These are phyloP conservation scores for Phytopythium kandeliae DNA, from an alignment of 352 stramenopile genomes.

Conservation along the genomic window DNA sequence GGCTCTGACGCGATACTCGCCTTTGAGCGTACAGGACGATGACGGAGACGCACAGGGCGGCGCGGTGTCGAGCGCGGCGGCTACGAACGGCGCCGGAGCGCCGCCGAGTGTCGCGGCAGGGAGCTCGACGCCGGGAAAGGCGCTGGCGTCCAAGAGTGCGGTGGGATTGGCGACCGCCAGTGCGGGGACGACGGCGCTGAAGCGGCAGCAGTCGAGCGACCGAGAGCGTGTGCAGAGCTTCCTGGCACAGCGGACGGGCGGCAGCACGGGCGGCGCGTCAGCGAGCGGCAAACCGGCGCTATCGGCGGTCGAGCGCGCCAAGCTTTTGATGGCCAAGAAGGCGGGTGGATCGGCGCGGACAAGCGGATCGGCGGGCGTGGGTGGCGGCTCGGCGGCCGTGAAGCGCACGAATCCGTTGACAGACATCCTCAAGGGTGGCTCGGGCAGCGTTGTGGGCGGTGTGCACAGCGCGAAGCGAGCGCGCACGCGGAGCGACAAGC, in stretches of 20 bases:
- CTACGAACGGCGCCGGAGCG: constrained; percentile 4
- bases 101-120: constrained; percentile 9
- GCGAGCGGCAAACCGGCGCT: constrained; percentile 26
- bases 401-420: constrained; percentile 75
- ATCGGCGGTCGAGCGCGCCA: constrained; percentile 66
- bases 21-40: not conserved
- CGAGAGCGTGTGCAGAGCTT: constrained; percentile 64
- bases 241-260: constrained; percentile 36
- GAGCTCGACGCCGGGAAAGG: constrained; percentile 1
- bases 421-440: constrained; percentile 68
- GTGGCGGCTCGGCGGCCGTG: constrained; percentile 19
- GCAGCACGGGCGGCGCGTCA: not conserved
- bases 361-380: constrained; percentile 9
- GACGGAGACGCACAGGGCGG: constrained; percentile 1
- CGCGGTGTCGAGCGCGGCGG: constrained; percentile 8
- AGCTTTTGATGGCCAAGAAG: constrained; percentile 78
- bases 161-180: not conserved
- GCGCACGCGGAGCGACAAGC: constrained; percentile 64
- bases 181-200: constrained; percentile 26
- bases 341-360: constrained; percentile 14
- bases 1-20: not conserved
- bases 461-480: constrained; percentile 56
- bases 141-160: not conserved
- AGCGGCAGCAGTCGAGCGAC: constrained; percentile 43
- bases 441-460: constrained; percentile 57